phyloP scores from a whole-genome alignment of 306 rosid genomes.

The Castanospermum australe region DNA sequence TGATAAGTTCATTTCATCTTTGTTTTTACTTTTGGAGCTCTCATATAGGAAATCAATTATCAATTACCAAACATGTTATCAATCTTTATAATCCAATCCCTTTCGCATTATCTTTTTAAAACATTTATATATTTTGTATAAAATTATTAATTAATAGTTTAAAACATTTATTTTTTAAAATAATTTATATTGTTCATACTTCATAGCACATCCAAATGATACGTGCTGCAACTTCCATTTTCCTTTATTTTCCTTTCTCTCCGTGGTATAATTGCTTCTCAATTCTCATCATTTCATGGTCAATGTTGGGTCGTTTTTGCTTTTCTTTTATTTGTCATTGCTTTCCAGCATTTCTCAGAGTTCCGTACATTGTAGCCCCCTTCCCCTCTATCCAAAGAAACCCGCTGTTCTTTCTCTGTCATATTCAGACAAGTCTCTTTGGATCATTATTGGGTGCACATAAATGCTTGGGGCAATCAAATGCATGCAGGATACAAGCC shows the following conservation, averaged over 20 bases:
- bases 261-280: neutral
- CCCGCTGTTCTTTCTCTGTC: conserved; percentile 10
- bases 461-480: neutral
- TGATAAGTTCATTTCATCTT: no score
- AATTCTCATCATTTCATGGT: neutral
- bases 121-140: neutral
- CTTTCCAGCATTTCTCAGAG: neutral
- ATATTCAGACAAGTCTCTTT: conserved; percentile 8
- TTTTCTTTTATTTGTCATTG: neutral
- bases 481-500: conserved; percentile 5
- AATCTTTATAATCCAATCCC: neutral
- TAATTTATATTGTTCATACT: neutral
- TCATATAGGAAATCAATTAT: no score
- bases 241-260: no score
- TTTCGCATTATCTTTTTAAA: neutral
- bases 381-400: neutral
- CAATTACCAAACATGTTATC: no score
- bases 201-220: neutral
- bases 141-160: neutral
- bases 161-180: neutral
- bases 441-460: neutral
- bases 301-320: conserved; percentile 14
- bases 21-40: no score
- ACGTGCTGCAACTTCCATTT: neutral
- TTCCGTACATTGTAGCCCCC: conserved; percentile 13